Base-by-base conservation (phyloP, 148 eudicot genomes). In the Silene conica region DNA sequence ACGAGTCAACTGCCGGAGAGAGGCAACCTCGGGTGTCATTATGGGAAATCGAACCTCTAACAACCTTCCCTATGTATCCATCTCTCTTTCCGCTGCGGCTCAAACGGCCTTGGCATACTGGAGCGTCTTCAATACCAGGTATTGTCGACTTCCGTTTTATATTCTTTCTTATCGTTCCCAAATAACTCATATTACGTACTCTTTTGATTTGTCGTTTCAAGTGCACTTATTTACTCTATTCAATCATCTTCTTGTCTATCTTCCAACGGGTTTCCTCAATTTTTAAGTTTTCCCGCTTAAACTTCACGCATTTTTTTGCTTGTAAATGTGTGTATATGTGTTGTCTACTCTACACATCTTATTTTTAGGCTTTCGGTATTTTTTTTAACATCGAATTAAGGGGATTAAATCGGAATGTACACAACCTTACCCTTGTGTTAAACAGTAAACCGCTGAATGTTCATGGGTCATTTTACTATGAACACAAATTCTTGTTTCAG, bases 21-120 rank as follows among this genome's bases (percentile, higher is more conserved):
- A 92, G 92, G 84, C 99, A 92, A 80, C 99, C 97, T 59, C 88
- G 97, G 55, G 99, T 95, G 8, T 95, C 99, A 19, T 79, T 95
- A 73, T 95, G 99, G 99, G 99, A 95, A 75, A 90, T 95, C 70
- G 99, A 95, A 78, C 99, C 97, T 69, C 83, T 95, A 83, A 92
- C 99, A 23, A 92, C 97, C 71, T 95, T 92, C 75, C 99, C 99
- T 18, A 95, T 95, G 97, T 95, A 95, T 68, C 96, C 99, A 45
- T 95, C 97, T 48, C 86, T 92, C 74, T 92, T 95, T 80, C 99
- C 99, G 63, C 90, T 92, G 55, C 85, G 97, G 75, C 83, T 95
- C 65, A 95, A 95, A 79, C 83, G 99, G 48, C 97, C 97, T 38
- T 95, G 99, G 99, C 91, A 92, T 77, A 90, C 96, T 16, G 99